phyloP scores from a whole-genome alignment of 306 rosid species.

The Acmispon strigosus region DNA sequence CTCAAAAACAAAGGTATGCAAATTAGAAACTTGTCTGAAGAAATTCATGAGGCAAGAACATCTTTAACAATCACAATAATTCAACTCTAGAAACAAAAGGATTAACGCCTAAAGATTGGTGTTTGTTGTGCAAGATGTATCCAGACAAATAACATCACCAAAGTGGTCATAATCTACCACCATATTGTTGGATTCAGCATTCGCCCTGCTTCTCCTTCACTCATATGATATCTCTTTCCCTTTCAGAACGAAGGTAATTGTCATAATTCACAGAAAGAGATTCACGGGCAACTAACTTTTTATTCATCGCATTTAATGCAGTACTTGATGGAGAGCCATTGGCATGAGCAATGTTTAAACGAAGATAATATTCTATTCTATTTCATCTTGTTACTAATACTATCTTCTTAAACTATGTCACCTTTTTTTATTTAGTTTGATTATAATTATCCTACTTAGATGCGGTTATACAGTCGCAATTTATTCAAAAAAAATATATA shows the following conservation, averaged over 20 bases:
- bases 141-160: constrained; percentile 58
- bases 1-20: not conserved
- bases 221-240: constrained; percentile 49
- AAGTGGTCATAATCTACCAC: constrained; percentile 50
- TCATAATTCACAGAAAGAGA: constrained; percentile 33
- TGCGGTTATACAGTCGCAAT: no score
- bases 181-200: constrained; percentile 49
- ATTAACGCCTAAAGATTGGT: constrained; percentile 42
- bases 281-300: constrained; percentile 26
- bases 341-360: no score
- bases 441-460: no score
- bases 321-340: no score
- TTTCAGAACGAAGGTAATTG: constrained; percentile 39
- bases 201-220: constrained; percentile 54
- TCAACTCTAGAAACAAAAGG: no score
- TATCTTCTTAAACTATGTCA: no score
- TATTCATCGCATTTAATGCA: constrained; percentile 29
- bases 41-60: not conserved
- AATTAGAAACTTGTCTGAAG: no score
- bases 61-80: not conserved
- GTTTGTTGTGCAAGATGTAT: constrained; percentile 40
- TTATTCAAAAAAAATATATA: no score
- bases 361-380: no score
- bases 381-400: no score
- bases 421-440: no score